phyloP scores from a whole-genome alignment of 768 basidiomycete species.

The Collybia nuda region DNA sequence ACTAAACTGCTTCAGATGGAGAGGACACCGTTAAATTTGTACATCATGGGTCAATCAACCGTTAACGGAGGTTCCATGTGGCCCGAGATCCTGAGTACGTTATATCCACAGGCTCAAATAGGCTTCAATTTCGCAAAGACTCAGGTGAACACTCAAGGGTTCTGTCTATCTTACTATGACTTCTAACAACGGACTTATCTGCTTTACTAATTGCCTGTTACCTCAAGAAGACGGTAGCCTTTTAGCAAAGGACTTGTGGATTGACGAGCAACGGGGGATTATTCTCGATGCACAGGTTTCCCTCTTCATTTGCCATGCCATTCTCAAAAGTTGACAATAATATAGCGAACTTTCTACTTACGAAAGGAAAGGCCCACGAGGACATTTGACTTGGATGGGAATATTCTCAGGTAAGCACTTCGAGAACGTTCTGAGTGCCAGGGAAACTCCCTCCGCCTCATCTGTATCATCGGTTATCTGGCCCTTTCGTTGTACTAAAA shows the following conservation, averaged over 20 bases:
- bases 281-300: constrained; percentile 75
- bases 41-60: constrained; percentile 1
- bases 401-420: constrained; percentile 62
- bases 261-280: constrained; percentile 70
- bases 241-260: constrained; percentile 75
- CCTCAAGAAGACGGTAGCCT: constrained; percentile 79
- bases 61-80: constrained; percentile 12
- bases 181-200: constrained; percentile 65
- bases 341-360: constrained; percentile 66
- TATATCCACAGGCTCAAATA: constrained; percentile 8
- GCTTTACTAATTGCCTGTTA: constrained; percentile 86
- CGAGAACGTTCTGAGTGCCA: not conserved
- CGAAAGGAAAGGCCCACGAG: constrained; percentile 59
- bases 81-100: constrained; percentile 11
- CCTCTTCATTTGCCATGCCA: not conserved
- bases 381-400: constrained; percentile 70
- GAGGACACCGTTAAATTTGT: no score
- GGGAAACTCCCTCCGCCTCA: not conserved
- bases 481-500: not conserved
- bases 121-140: not conserved
- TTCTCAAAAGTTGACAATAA: constrained; percentile 9
- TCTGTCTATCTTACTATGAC: constrained; percentile 27
- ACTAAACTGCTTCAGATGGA: not conserved
- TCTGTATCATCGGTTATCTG: not conserved
- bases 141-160: not conserved